Evolutionary conservation across 768 basidiomycete genomes (phyloP).

Genomic region (Pleurotus ostreatus): DNA sequence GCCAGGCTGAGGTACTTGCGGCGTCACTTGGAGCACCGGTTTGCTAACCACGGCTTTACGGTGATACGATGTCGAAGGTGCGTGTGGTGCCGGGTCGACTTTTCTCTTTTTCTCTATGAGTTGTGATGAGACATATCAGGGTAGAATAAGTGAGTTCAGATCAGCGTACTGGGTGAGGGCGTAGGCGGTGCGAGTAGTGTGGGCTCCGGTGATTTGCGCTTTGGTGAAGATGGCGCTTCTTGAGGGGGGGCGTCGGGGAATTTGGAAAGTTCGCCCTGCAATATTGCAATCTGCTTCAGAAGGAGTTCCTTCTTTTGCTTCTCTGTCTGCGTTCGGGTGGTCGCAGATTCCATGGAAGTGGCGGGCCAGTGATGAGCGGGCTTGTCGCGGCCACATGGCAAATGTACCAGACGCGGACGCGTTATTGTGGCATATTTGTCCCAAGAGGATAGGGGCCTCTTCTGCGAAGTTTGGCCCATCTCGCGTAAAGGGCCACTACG

Average conservation of each 20-base stretch:
- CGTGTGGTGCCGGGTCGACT: conserved; percentile 2
- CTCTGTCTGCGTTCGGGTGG: conserved; percentile 34
- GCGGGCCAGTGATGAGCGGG: neutral
- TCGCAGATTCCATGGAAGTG: conserved; percentile 51
- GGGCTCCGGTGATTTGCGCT: conserved; percentile 39
- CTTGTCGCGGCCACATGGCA: neutral
- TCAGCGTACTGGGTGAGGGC: conserved; percentile 62
- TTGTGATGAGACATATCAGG: neutral
- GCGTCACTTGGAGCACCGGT: conserved; percentile 1
- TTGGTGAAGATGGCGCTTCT: conserved; percentile 25
- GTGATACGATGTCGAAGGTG: neutral
- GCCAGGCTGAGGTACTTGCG: conserved; percentile 28
- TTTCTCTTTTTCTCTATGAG: conserved; percentile 39
- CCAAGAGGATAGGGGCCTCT: neutral
- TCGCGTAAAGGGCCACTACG: no score
- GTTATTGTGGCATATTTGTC: neutral
- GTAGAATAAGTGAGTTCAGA: neutral
- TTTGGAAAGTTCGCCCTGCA: conserved; percentile 52
- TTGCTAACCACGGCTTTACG: neutral
- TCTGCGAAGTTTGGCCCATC: neutral
- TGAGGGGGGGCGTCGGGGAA: conserved; percentile 23
- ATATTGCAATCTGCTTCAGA: conserved; percentile 45
- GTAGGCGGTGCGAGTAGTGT: conserved; percentile 49
- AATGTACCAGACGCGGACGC: neutral
- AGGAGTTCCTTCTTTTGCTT: conserved; percentile 44